phyloP scores from a whole-genome alignment of 1,139 yeast species.

The Yamadazyma dendronema region DNA sequence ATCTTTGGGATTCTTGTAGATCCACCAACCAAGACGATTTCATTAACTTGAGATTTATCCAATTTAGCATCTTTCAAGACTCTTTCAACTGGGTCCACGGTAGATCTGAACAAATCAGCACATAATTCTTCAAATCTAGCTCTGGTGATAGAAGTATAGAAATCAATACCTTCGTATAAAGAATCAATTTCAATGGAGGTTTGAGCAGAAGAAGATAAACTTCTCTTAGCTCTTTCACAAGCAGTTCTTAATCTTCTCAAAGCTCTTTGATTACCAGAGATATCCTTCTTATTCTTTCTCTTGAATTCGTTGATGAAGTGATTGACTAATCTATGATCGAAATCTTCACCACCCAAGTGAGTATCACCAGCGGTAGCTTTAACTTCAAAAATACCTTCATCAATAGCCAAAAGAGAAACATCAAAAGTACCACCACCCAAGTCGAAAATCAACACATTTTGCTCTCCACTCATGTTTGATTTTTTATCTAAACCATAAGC shows the following conservation, averaged over 20 bases:
- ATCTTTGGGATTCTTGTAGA: constrained; percentile 47
- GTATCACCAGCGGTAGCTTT: constrained; percentile 99
- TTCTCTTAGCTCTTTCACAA: constrained; percentile 45
- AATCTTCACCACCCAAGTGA: constrained; percentile 92
- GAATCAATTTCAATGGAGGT: constrained; percentile 43
- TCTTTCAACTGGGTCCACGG: constrained; percentile 43
- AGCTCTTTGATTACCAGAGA: constrained; percentile 37
- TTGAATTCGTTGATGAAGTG: constrained; percentile 38
- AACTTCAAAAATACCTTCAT: constrained; percentile 95
- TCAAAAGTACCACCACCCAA: constrained; percentile 99
- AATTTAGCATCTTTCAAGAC: constrained; percentile 42
- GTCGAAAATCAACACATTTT: constrained; percentile 88
- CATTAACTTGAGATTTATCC: constrained; percentile 40
- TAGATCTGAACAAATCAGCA: constrained; percentile 44
- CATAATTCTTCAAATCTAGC: constrained; percentile 47
- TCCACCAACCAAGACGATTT: constrained; percentile 45
- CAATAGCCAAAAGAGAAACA: constrained; percentile 88
- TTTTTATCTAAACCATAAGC: constrained; percentile 70
- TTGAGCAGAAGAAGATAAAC: constrained; percentile 41
- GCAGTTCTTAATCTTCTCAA: constrained; percentile 45
- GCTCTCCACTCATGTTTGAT: constrained; percentile 56
- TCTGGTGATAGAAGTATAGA: constrained; percentile 43
- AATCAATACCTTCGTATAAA: constrained; percentile 39
- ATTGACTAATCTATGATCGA: constrained; percentile 34
- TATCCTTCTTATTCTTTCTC: constrained; percentile 39